A percentile compares a stretch with the other conserved stretches of the same genome.
Conservation (phyloP, 2,329 filamentous ascomycete species). For the Tolypocladium amazonense region DNA sequence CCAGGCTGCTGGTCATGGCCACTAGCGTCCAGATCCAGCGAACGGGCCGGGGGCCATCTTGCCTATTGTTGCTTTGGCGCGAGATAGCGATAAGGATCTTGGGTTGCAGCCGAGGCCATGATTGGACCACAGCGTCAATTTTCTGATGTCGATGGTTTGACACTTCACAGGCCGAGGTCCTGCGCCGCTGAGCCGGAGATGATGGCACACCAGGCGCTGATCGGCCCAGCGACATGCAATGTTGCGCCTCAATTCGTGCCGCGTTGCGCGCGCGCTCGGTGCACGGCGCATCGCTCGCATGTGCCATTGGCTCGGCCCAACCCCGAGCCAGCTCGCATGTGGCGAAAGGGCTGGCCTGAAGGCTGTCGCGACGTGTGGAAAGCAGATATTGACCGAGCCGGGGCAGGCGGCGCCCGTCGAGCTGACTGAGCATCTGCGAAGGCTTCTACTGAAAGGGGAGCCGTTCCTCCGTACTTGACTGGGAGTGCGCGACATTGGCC, state of each 20-base stretch:
- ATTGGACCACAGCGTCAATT: constrained; percentile 27
- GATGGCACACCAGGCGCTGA: not conserved
- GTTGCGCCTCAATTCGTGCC: not conserved
- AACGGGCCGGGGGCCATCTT: constrained; percentile 6
- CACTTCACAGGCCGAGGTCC: constrained; percentile 1
- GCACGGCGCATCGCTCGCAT: not conserved
- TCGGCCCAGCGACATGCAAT: not conserved
- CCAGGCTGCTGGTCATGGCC: not conserved
- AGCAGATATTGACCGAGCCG: not conserved
- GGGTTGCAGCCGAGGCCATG: constrained; percentile 11
- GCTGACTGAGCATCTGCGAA: not conserved
- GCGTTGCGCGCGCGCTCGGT: not conserved
- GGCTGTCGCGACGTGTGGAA: not conserved
- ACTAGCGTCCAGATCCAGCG: constrained; percentile 10
- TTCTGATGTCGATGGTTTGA: constrained; percentile 29
- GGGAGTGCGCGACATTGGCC: not conserved
- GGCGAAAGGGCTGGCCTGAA: not conserved
- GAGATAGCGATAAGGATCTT: constrained; percentile 35
- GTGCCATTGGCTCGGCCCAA: not conserved
- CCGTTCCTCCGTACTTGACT: not conserved
- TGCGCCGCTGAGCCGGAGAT: not conserved
- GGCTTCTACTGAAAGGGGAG: not conserved
- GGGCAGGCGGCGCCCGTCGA: not conserved
- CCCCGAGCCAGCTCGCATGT: not conserved
- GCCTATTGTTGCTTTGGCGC: constrained; percentile 21